phyloP scores from a whole-genome alignment of 768 basidiomycete genomes.

The Paxillus rubicundulus region DNA sequence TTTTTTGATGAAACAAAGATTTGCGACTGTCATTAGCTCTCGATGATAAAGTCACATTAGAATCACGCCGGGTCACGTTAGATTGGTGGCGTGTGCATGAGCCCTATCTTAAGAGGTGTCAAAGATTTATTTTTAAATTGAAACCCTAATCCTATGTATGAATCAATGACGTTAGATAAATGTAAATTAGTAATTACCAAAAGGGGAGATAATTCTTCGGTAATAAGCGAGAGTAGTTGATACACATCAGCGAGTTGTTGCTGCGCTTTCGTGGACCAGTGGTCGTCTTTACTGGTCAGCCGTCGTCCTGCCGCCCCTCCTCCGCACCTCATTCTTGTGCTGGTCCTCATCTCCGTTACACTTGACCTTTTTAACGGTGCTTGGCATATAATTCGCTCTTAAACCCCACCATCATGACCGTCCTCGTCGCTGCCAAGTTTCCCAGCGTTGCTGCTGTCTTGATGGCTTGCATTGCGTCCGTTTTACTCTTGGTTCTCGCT shows the following conservation, averaged over 20 bases:
- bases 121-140: too few species aligned
- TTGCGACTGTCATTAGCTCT: too few species aligned
- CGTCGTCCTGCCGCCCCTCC: constrained; percentile 7
- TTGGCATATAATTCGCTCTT: background rate
- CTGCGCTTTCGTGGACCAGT: constrained; percentile 14
- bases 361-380: constrained; percentile 18
- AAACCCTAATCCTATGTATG: too few species aligned
- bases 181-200: constrained; percentile 3
- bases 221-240: constrained; percentile 20
- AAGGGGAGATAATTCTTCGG: constrained; percentile 11
- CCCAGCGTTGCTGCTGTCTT: constrained; percentile 30
- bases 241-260: background rate
- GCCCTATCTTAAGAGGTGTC: too few species aligned
- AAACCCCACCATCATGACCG: constrained; percentile 21
- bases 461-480: constrained; percentile 30
- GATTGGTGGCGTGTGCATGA: too few species aligned
- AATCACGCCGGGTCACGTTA: too few species aligned
- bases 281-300: constrained; percentile 13
- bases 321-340: constrained; percentile 5
- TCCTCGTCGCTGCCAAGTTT: constrained; percentile 30
- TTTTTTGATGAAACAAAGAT: too few species aligned
- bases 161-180: constrained; percentile 12
- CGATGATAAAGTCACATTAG: too few species aligned
- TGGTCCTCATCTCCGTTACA: constrained; percentile 25
- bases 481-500: constrained; percentile 29